Conservation (phyloP, 306 rosid genomes). For the Prunus davidiana region DNA sequence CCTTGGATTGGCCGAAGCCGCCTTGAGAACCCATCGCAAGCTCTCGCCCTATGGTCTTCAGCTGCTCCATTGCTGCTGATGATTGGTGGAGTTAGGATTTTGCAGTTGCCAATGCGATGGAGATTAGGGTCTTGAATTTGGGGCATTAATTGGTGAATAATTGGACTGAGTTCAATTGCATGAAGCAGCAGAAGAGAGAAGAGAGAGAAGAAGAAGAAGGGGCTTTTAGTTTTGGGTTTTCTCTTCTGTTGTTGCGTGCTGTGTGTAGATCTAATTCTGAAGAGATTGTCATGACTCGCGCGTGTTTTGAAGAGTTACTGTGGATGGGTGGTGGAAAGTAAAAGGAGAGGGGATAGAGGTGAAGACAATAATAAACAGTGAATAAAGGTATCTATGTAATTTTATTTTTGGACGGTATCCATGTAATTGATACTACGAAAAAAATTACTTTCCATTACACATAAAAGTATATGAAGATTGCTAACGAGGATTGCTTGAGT, state of each 20-base stretch:
- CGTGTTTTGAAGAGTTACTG: background rate
- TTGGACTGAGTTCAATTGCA: no score
- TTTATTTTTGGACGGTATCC: no score
- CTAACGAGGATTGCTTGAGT: fast-evolving
- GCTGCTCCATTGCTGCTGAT: constrained; percentile 60
- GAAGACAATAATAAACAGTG: background rate
- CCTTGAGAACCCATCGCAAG: constrained; percentile 97
- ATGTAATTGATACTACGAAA: no score
- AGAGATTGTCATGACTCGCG: background rate
- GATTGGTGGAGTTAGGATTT: background rate
- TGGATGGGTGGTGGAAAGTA: background rate
- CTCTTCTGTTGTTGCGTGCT: background rate
- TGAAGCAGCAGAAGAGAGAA: no score
- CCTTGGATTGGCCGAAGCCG: constrained; percentile 92
- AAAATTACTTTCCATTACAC: no score
- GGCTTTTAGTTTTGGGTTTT: background rate
- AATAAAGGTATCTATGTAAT: no score
- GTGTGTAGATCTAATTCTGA: background rate
- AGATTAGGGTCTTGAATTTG: background rate
- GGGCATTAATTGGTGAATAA: no score
- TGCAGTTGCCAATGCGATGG: background rate
- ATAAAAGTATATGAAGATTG: no score
- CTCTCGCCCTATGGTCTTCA: constrained; percentile 84
- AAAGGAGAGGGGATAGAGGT: background rate
- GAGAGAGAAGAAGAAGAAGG: no score